These are phyloP conservation scores for Phaffomyces opuntiae DNA, from an alignment of 805 yeast genomes.

Conservation along the genomic window DNA sequence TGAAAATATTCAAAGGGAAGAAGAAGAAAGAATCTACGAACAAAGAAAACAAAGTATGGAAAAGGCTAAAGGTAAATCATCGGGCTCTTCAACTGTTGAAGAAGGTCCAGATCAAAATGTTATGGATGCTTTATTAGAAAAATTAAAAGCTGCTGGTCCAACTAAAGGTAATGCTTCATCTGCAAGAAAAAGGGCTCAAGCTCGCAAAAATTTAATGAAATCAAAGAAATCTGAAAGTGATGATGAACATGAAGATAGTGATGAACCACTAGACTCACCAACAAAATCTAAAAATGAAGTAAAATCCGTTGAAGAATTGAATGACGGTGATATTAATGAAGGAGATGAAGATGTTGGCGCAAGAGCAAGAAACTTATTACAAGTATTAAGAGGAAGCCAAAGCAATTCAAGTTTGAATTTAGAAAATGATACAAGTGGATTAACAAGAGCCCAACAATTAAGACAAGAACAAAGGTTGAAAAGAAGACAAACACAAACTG, in stretches of 20 bases:
- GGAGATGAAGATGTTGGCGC: slow-evolving; percentile 39
- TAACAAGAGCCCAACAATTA: slow-evolving; percentile 35
- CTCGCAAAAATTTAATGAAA: slow-evolving; percentile 53
- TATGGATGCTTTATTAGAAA: slow-evolving; percentile 82
- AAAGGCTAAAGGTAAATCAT: slow-evolving; percentile 15
- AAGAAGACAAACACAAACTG: slow-evolving; percentile 12
- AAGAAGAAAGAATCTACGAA: slow-evolving; percentile 71
- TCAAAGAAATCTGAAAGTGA: slow-evolving; percentile 19
- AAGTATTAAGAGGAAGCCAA: slow-evolving; percentile 42
- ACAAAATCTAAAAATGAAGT: slow-evolving; percentile 9
- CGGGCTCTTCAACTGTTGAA: slow-evolving; percentile 3
- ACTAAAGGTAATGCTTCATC: slow-evolving; percentile 68
- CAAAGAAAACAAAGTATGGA: slow-evolving; percentile 53
- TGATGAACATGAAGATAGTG: slow-evolving; percentile 5
- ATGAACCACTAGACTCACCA: slow-evolving; percentile 15
- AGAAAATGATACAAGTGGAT: slow-evolving; percentile 21
- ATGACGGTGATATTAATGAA: slow-evolving; percentile 7
- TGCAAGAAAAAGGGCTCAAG: slow-evolving; percentile 74
- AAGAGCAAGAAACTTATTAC: slow-evolving; percentile 57
- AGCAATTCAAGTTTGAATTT: slow-evolving; percentile 19
- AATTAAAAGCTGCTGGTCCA: slow-evolving; percentile 72
- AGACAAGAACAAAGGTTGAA: slow-evolving; percentile 34
- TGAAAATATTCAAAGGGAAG: slow-evolving; percentile 77
- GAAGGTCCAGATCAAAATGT: slow-evolving; percentile 29
- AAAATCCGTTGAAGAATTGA: background rate